Evolutionary conservation across 1,284 basidiomycete species (phyloP), one percentile per base, ranked within the genome.

Genomic region (Fomitopsis betulina): DNA sequence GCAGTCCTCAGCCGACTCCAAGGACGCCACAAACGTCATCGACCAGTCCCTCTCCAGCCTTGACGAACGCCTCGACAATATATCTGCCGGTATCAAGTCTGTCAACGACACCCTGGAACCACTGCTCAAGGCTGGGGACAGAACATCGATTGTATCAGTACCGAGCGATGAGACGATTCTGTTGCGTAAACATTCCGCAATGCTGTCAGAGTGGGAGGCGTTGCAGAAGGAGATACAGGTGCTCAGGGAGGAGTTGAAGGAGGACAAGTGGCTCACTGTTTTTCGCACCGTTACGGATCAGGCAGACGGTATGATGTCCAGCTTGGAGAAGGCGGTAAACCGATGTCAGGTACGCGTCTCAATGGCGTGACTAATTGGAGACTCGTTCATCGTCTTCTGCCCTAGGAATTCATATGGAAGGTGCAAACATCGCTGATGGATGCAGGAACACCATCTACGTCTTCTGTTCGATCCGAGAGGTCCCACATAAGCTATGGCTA

Each of bases 291-390:
- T 94, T 43, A 90, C 89, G 13, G 87, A 92, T 62, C 95, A 98
- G 72, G 94, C 94, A 35, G 91, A 96, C 68, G 93, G 91, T 30
- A 96, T 98, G 94, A 96, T 98, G 93, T 85, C 87, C 30, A 94
- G 93, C 67, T 74, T 98, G 62, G 93, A 97, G 76, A 96, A 94
- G 71, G 91, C 91, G 7, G 86, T 96, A 49, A 86, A 86, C 63
- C 83, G 90, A 65, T 94, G 91, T 75, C 87, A 93, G 76, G 88
- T 89, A 66, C 55, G 58, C 30, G 45, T 9, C 42, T 43, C 9
- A 30, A 8, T 30, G 8, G 5, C 27, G 27, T 30, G 27, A 30
- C 27, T 4, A 30, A 1, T 30, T 30, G 27, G 8, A 32, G 43
- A n/a, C 45, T 52, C 42, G 19, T 2, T 8, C 23, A 17, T 23